These are phyloP conservation scores for Starmerella geochares DNA, from an alignment of 805 yeast species.

Conservation along the genomic window DNA sequence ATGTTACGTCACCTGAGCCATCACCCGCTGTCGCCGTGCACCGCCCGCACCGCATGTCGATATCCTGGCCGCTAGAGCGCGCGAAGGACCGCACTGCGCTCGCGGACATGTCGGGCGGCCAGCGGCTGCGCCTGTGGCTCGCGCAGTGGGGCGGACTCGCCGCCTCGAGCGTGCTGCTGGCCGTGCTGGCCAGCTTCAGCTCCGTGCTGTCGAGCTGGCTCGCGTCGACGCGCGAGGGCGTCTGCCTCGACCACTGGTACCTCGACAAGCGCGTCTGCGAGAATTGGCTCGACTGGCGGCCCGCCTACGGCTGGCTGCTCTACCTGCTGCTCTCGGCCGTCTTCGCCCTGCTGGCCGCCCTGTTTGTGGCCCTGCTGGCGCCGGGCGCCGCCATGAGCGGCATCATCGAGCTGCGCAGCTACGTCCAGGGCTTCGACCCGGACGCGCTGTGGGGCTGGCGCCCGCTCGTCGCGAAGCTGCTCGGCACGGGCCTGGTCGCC, in stretches of 20 bases:
- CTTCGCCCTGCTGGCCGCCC: conserved; percentile 36
- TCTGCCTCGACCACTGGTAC: conserved; percentile 54
- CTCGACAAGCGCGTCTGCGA: conserved; percentile 56
- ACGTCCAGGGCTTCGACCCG: conserved; percentile 55
- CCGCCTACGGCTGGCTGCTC: conserved; percentile 31
- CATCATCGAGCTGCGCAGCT: conserved; percentile 60
- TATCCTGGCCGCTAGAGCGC: conserved; percentile 24
- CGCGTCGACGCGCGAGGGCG: conserved; percentile 62
- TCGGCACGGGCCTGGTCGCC: conserved; percentile 53
- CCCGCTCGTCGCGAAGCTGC: conserved; percentile 46
- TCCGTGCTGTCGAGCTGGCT: conserved; percentile 76
- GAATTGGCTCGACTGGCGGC: conserved; percentile 31
- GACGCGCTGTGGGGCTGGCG: conserved; percentile 42
- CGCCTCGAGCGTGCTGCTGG: conserved; percentile 60
- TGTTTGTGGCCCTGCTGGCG: conserved; percentile 28
- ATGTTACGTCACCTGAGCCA: not conserved
- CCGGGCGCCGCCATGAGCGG: conserved; percentile 47
- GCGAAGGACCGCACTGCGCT: conserved; percentile 14
- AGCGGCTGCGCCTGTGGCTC: conserved; percentile 6
- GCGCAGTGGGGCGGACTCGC: conserved; percentile 57
- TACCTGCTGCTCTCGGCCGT: conserved; percentile 34
- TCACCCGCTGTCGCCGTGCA: not conserved
- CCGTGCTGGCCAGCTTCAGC: conserved; percentile 65
- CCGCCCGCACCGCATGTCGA: conserved; percentile 11
- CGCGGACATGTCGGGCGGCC: conserved; percentile 2